A percentile compares a stretch with the other conserved stretches of the same genome.
Evolutionary conservation across 225 moss, liverwort and hornwort species (phyloP).

Genomic region (Straminergon stramineum): DNA sequence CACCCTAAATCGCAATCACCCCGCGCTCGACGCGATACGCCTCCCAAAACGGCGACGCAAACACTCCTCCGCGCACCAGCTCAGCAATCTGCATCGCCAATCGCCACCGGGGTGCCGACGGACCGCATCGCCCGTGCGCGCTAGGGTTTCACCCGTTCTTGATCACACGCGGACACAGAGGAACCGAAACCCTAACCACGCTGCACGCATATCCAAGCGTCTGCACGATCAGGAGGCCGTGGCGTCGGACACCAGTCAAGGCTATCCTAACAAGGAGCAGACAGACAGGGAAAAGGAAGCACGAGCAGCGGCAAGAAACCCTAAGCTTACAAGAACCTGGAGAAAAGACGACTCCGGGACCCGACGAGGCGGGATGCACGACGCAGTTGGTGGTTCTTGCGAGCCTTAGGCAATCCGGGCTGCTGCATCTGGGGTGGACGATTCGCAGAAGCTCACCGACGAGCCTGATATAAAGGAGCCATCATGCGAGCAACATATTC

Average conservation of each 20-base stretch:
- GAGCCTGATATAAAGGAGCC: neutral
- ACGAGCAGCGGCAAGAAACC: conserved; percentile 1
- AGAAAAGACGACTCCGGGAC: neutral
- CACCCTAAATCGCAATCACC: neutral
- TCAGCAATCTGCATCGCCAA: conserved; percentile 13
- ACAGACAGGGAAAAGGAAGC: neutral
- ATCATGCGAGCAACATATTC: neutral
- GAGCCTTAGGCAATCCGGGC: neutral
- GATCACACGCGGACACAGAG: neutral
- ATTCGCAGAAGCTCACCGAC: neutral
- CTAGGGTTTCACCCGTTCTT: conserved; percentile 28
- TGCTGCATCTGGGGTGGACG: neutral
- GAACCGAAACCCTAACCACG: conserved; percentile 11
- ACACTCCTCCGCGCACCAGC: neutral
- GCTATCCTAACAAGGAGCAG: neutral
- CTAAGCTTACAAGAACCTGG: neutral
- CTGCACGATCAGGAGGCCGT: neutral
- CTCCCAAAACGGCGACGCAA: neutral
- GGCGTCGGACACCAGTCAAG: neutral
- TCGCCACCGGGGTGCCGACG: neutral
- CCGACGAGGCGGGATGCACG: neutral
- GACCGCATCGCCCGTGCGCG: neutral
- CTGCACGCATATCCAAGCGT: neutral
- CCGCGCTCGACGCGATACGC: neutral
- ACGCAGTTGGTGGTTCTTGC: neutral